Conservation (phyloP, 768 basidiomycete species). For the Lenzites betulinus region DNA sequence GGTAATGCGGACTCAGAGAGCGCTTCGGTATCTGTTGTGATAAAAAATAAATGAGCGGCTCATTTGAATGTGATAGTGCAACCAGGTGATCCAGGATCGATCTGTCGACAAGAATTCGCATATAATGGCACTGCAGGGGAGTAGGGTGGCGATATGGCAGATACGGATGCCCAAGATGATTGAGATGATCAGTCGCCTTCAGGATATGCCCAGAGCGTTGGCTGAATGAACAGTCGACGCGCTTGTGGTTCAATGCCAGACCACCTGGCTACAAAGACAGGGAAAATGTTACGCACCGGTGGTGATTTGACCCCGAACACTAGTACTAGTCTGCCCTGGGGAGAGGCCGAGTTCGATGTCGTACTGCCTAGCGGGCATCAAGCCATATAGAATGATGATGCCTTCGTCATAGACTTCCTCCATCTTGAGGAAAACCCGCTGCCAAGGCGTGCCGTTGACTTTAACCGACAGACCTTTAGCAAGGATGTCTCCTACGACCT, state of each 20-base stretch:
- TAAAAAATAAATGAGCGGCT: not conserved
- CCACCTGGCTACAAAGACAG: not conserved
- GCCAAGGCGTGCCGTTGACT: constrained; percentile 80
- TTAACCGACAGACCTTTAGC: constrained; percentile 76
- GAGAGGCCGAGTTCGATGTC: constrained; percentile 84
- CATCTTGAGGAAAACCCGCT: constrained; percentile 74
- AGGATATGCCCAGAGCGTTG: constrained; percentile 6
- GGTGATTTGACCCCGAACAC: constrained; percentile 64
- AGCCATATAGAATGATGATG: constrained; percentile 86
- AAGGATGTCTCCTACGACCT: constrained; percentile 64
- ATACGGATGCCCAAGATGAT: not conserved
- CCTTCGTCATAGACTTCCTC: constrained; percentile 85
- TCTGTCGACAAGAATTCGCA: not conserved
- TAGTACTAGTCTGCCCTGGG: constrained; percentile 48
- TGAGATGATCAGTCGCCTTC: not conserved
- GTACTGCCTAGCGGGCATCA: constrained; percentile 87
- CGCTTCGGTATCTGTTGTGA: constrained; percentile 18
- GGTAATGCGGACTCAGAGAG: constrained; percentile 10
- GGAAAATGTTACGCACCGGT: constrained; percentile 41
- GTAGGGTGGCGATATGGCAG: not conserved
- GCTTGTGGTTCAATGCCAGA: not conserved
- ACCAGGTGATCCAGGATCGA: not conserved
- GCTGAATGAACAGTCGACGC: not conserved
- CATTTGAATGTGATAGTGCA: not conserved
- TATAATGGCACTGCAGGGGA: not conserved